Conservation (phyloP, 352 stramenopile genomes). For the Phytophthora foliorum region DNA sequence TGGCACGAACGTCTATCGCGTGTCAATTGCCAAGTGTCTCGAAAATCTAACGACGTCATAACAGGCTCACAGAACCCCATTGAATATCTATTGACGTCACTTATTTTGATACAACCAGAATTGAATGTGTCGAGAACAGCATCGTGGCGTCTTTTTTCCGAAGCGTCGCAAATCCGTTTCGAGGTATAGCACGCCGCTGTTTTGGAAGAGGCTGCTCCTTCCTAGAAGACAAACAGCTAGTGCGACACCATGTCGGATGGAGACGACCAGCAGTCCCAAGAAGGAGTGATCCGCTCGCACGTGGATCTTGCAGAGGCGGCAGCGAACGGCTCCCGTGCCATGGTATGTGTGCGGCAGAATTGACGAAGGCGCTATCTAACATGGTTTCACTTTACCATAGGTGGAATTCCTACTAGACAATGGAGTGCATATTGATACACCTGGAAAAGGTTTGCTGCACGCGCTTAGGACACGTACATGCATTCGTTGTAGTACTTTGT, state of each 20-base stretch:
- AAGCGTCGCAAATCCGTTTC: conserved; percentile 39
- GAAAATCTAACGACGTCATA: conserved; percentile 57
- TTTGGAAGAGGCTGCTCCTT: not conserved
- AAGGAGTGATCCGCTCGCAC: conserved; percentile 69
- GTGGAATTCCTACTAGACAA: conserved; percentile 73
- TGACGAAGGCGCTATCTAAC: not conserved
- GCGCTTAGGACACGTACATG: not conserved
- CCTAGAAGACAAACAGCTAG: not conserved
- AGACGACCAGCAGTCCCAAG: conserved; percentile 44
- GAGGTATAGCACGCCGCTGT: not conserved
- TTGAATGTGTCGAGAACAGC: not conserved
- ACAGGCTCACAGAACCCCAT: not conserved
- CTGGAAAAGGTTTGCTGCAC: conserved; percentile 49
- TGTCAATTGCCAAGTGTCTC: conserved; percentile 69
- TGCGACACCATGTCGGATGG: conserved; percentile 35
- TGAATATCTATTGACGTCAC: conserved; percentile 20
- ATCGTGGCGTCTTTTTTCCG: not conserved
- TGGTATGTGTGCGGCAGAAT: conserved; percentile 38
- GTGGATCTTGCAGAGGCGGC: conserved; percentile 71
- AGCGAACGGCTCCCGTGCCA: conserved; percentile 66
- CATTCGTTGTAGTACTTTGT: not conserved
- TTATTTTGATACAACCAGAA: not conserved
- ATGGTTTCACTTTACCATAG: conserved; percentile 20
- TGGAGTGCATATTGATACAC: conserved; percentile 56
- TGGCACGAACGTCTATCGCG: conserved; percentile 70